phyloP scores from a whole-genome alignment of 345 rosid species.

The Murraya koenigii region DNA sequence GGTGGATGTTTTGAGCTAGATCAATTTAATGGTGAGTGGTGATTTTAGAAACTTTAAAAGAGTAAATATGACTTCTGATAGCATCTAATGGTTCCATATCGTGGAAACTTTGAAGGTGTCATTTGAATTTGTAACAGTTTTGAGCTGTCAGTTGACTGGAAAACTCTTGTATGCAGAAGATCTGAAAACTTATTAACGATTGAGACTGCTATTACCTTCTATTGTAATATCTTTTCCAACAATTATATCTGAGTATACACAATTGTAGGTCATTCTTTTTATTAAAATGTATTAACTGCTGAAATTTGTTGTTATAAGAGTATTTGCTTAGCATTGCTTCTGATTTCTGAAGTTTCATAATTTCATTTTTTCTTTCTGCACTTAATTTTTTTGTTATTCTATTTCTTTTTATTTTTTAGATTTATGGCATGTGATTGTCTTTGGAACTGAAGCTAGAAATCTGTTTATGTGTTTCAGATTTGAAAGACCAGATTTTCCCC shows the following conservation, averaged over 20 bases:
- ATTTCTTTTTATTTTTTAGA: conserved; percentile 6
- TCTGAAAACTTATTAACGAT: not conserved
- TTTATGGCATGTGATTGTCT: not conserved
- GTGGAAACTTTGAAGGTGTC: not conserved
- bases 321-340: not conserved
- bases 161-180: not conserved
- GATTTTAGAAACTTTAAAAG: not conserved
- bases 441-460: not conserved
- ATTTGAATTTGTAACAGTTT: not conserved
- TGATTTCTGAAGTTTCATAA: not conserved
- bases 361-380: not conserved
- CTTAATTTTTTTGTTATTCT: not conserved
- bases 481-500: conserved; percentile 85
- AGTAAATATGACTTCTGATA: not conserved
- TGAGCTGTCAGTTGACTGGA: not conserved
- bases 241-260: not conserved
- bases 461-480: conserved; percentile 50
- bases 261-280: not conserved
- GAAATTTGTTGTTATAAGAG: not conserved
- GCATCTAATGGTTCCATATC: not conserved
- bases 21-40: not conserved
- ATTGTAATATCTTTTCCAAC: not conserved
- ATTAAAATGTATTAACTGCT: not conserved
- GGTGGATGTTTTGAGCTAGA: not conserved
- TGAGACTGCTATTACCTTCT: not conserved